Percentiles rank a stretch among this genome's conserved stretches.
Conservation (phyloP, 768 basidiomycete genomes). For the Boletellus ananas region DNA sequence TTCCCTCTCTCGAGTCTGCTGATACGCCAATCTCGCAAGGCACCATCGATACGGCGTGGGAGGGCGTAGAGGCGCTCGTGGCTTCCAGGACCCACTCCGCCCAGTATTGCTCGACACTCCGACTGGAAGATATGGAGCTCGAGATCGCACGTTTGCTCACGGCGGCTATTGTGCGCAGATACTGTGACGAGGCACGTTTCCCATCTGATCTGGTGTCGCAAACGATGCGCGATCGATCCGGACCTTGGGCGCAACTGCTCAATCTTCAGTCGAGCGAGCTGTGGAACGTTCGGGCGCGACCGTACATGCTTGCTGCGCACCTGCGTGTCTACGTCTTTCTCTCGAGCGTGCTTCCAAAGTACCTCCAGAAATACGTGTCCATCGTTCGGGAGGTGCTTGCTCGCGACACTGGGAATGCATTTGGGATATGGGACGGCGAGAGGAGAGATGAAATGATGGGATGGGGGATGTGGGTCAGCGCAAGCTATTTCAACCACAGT, state of each 20-base stretch:
- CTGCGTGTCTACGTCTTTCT: constrained; percentile 55
- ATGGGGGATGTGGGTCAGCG: constrained; percentile 58
- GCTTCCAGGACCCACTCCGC: constrained; percentile 22
- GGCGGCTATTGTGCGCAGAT: constrained; percentile 46
- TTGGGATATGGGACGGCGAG: constrained; percentile 63
- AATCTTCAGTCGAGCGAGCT: constrained; percentile 58
- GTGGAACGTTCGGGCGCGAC: constrained; percentile 41
- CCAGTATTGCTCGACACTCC: constrained; percentile 25
- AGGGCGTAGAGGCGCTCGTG: constrained; percentile 32
- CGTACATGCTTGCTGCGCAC: constrained; percentile 49
- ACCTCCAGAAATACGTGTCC: constrained; percentile 35
- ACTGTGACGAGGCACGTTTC: constrained; percentile 19
- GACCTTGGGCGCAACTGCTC: constrained; percentile 47
- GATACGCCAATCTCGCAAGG: constrained; percentile 34
- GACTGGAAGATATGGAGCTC: constrained; percentile 50
- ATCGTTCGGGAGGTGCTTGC: constrained; percentile 52
- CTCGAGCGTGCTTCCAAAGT: constrained; percentile 31
- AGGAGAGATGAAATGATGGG: constrained; percentile 55
- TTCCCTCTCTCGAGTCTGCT: constrained; percentile 10
- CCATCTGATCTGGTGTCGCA: constrained; percentile 3
- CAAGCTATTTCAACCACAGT: constrained; percentile 72
- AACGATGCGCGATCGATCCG: constrained; percentile 2
- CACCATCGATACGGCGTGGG: constrained; percentile 46
- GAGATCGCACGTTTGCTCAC: constrained; percentile 57
- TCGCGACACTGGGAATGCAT: constrained; percentile 63